Conservation (phyloP, 768 basidiomycete genomes). For the Boletellus ananas region DNA sequence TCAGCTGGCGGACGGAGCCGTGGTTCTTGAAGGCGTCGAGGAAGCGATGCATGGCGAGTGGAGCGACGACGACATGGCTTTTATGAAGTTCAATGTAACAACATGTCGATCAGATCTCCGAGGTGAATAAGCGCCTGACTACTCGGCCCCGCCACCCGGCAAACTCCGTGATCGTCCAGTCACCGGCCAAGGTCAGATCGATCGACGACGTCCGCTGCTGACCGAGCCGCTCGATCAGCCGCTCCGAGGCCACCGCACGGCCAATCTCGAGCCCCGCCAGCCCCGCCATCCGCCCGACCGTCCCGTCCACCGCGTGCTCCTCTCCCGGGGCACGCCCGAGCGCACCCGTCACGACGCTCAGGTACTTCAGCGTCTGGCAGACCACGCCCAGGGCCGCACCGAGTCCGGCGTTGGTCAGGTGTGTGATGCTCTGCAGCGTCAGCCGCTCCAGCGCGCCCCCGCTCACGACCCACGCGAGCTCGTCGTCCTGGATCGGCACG, state of each 20-base stretch:
- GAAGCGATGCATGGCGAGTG: not conserved
- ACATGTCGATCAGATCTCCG: too few species aligned
- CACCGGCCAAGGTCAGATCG: too few species aligned
- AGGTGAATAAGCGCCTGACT: too few species aligned
- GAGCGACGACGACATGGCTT: too few species aligned
- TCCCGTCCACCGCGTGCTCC: constrained; percentile 7
- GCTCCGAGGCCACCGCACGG: not conserved
- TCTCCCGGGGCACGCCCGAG: not conserved
- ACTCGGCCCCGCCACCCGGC: too few species aligned
- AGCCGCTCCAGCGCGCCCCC: constrained; percentile 6
- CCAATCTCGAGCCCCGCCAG: not conserved
- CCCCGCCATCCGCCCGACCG: constrained; percentile 2
- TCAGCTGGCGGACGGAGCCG: not conserved
- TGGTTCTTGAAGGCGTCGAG: constrained; percentile 1
- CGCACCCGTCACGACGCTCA: not conserved
- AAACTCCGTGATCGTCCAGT: too few species aligned
- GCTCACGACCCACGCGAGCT: constrained; percentile 6
- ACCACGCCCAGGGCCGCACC: not conserved
- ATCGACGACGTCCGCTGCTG: not conserved
- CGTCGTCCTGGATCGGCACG: constrained; percentile 7
- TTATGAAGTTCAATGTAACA: too few species aligned
- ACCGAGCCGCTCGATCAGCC: constrained; percentile 5
- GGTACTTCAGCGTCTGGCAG: not conserved
- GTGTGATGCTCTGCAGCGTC: not conserved
- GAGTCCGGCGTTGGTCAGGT: constrained; percentile 7